Percentiles rank a stretch among this genome's conserved stretches.
phyloP scores from a whole-genome alignment of 495 filamentous ascomycete species.

The Xylaria intraflava region DNA sequence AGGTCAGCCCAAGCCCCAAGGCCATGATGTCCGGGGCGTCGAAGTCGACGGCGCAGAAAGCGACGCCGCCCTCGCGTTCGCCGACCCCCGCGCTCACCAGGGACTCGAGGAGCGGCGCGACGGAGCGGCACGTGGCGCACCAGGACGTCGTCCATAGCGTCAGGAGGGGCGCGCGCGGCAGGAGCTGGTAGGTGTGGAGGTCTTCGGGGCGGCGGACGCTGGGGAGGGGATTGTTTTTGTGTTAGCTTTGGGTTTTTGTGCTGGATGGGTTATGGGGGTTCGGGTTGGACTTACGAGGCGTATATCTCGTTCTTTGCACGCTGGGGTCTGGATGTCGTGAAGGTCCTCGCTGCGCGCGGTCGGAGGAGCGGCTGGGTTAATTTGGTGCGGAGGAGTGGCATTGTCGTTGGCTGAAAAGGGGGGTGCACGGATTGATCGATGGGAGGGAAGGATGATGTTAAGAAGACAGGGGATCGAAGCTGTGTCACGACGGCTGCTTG shows the following conservation, averaged over 20 bases:
- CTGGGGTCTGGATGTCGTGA: slow-evolving; percentile 25
- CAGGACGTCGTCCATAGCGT: slow-evolving; percentile 66
- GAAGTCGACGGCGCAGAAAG: slow-evolving; percentile 55
- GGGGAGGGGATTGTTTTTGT: background rate
- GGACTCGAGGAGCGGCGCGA: slow-evolving; percentile 47
- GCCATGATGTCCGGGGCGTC: slow-evolving; percentile 52
- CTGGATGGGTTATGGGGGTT: background rate
- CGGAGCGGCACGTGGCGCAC: slow-evolving; percentile 52
- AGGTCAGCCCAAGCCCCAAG: slow-evolving; percentile 45
- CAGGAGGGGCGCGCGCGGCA: slow-evolving; percentile 53
- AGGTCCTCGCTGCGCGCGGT: slow-evolving; percentile 3
- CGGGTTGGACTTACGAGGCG: slow-evolving; percentile 28
- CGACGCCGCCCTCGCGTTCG: slow-evolving; percentile 54
- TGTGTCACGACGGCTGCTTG: too few relatives aligned
- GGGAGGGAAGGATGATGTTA: too few relatives aligned
- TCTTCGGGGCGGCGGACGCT: slow-evolving; percentile 55
- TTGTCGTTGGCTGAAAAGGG: background rate
- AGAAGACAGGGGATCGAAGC: too few relatives aligned
- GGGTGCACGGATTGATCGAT: too few relatives aligned
- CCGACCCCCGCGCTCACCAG: slow-evolving; percentile 52
- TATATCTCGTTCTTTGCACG: slow-evolving; percentile 41
- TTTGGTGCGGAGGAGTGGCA: background rate
- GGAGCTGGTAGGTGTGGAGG: slow-evolving; percentile 52
- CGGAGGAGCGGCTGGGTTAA: background rate
- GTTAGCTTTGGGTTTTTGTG: background rate